Conservation (phyloP, 2,329 filamentous ascomycete species). For the Sporothrix euskadiensis region DNA sequence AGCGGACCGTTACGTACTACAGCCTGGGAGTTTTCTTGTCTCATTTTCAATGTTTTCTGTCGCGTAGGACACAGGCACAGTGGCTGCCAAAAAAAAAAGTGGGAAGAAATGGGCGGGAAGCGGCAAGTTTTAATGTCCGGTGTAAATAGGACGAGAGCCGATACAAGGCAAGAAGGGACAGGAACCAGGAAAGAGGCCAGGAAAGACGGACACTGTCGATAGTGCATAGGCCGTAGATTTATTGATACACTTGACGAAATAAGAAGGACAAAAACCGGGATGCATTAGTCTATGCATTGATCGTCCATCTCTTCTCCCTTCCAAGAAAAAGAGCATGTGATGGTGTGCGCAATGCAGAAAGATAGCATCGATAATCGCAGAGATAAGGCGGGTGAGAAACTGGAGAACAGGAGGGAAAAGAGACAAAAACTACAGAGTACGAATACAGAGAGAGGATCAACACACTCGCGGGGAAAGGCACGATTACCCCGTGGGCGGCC, state of each 20-base stretch:
- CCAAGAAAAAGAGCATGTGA: slow-evolving; percentile 12
- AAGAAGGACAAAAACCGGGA: not conserved
- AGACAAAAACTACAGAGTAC: no score
- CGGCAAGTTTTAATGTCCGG: not conserved
- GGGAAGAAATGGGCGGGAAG: not conserved
- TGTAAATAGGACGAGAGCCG: not conserved
- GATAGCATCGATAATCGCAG: not conserved
- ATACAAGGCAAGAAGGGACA: not conserved
- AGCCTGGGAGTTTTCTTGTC: not conserved
- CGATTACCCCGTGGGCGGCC: slow-evolving; percentile 1
- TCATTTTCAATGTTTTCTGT: not conserved
- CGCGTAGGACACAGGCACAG: no score
- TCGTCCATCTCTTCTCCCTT: slow-evolving; percentile 12
- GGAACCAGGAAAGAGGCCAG: not conserved
- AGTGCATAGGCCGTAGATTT: not conserved
- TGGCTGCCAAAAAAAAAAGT: not conserved
- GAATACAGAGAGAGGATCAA: not conserved
- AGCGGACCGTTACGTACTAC: not conserved
- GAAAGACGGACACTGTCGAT: not conserved
- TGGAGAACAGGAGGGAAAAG: not conserved
- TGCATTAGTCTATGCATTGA: not conserved
- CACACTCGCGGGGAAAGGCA: not conserved
- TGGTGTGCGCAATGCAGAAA: not conserved
- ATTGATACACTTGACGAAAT: not conserved
- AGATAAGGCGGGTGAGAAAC: no score